Evolutionary conservation across 1,139 yeast species (phyloP), one percentile per base, ranked within the genome.

Genomic region (Geotrichum citri-aurantii): DNA sequence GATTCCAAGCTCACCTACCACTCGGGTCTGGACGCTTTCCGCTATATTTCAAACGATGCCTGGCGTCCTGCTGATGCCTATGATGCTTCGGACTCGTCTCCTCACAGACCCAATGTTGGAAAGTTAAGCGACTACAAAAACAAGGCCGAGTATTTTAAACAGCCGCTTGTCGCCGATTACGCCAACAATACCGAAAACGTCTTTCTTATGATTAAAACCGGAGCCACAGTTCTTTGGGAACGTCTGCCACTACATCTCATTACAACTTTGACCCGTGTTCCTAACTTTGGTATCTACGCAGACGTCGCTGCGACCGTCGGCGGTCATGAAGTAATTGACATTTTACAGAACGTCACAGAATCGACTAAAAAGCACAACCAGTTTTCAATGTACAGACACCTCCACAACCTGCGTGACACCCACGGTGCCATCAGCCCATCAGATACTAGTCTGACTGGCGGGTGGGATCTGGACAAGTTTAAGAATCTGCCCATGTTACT

Each of bases 401-500:
- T 70, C 61, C 63, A 63, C 47, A 60, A 64, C 46, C 52, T 70
- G 54, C 67, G 68, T 42, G 64, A 65, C 26, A 61, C 58, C 24
- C 69, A 66, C 50, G 67, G 57, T 17, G 54, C 55, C 23, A 31
- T 58, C 14, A 60, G 61, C 40, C 61, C 61, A 12, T 55, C 55
- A 21, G 52, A 56, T 29, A 52, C 56, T 11, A 49, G 44, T 12
- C 46, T 48, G 14, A 54, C 58, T 26, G 63, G 57, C 23, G 74
- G 73, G 10, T 74, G 77, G 77, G 65, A 67, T 5, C 64, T 73
- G 4, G 78, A 75, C 64, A 66, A 68, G 62, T 72, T 66, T 65
- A 75, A 74, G 62, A 73, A 74, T 59, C 59, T 75, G 24, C 78
- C 77, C 19, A 74, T 75, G 71, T 65, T 72, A 44, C 64, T 64